Conservation (phyloP, 805 yeast genomes). For the Tetrapisispora iriomotensis region DNA sequence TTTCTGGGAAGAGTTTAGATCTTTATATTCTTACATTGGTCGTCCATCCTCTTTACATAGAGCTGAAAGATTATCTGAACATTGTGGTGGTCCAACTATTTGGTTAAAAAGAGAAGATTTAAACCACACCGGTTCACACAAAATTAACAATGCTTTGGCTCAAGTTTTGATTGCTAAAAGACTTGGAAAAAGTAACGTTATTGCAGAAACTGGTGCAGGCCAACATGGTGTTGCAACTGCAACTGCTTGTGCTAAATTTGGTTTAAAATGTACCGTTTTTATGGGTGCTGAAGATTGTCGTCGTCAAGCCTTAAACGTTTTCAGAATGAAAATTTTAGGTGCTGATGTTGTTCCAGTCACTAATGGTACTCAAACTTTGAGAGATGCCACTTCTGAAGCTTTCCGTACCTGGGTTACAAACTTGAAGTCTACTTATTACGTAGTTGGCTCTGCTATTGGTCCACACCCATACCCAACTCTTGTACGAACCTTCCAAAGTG, state of each 20-base stretch:
- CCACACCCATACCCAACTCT: constrained; percentile 98
- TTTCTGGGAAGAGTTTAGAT: constrained; percentile 88
- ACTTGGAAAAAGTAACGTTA: constrained; percentile 64
- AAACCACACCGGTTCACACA: constrained; percentile 84
- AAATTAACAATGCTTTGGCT: constrained; percentile 75
- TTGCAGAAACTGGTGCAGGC: constrained; percentile 91
- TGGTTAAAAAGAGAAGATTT: constrained; percentile 98
- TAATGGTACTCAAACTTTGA: constrained; percentile 88
- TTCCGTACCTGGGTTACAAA: constrained; percentile 92
- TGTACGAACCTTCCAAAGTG: constrained; percentile 96
- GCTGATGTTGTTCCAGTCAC: constrained; percentile 91
- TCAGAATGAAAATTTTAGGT: constrained; percentile 93
- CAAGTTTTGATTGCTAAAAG: constrained; percentile 73
- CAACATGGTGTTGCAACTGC: constrained; percentile 93
- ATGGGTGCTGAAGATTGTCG: constrained; percentile 99
- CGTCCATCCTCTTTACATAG: constrained; percentile 89
- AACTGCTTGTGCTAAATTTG: constrained; percentile 87
- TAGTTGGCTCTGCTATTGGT: constrained; percentile 97
- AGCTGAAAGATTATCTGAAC: constrained; percentile 82
- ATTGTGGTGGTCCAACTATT: constrained; percentile 90
- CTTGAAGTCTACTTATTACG: constrained; percentile 78
- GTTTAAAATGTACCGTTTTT: constrained; percentile 83
- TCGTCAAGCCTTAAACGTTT: constrained; percentile 95
- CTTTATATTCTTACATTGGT: constrained; percentile 85
- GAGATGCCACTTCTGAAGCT: constrained; percentile 98